A percentile compares a stretch with the other conserved stretches of the same genome.
These are phyloP conservation scores for Vanilla planifolia DNA, from an alignment of 106 monocot species.

Conservation along the genomic window DNA sequence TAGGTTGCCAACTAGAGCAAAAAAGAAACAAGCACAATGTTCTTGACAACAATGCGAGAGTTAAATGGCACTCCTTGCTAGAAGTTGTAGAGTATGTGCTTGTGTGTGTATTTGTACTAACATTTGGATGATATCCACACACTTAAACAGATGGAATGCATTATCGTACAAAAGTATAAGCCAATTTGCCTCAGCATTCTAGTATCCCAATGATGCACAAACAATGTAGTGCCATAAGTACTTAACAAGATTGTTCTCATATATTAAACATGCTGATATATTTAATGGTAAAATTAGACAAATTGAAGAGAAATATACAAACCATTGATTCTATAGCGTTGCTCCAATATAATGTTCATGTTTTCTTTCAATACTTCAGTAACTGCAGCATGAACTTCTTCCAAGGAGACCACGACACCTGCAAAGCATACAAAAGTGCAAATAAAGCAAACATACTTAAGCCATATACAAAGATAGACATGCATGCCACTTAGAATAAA, in stretches of 20 bases:
- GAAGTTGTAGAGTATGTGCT: too few species aligned
- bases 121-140: background rate
- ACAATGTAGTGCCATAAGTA: background rate
- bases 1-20: slow-evolving; percentile 72
- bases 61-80: too few species aligned
- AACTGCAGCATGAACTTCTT: slow-evolving; percentile 69
- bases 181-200: background rate
- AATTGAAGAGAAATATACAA: slow-evolving; percentile 1
- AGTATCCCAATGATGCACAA: background rate
- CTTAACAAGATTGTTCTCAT: background rate
- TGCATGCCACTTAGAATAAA: too few species aligned
- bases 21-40: background rate
- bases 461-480: too few species aligned
- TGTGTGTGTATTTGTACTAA: background rate
- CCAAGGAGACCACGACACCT: slow-evolving; percentile 87
- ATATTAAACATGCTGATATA: background rate
- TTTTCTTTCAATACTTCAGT: slow-evolving; percentile 59
- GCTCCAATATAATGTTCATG: slow-evolving; percentile 64
- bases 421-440: slow-evolving; percentile 2
- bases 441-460: too few species aligned
- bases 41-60: too few species aligned
- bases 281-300: background rate
- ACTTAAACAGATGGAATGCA: background rate
- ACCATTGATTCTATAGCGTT: slow-evolving; percentile 88
- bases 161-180: background rate